Conservation (phyloP, 2,329 filamentous ascomycete species). For the Pseudocercospora vitis region DNA sequence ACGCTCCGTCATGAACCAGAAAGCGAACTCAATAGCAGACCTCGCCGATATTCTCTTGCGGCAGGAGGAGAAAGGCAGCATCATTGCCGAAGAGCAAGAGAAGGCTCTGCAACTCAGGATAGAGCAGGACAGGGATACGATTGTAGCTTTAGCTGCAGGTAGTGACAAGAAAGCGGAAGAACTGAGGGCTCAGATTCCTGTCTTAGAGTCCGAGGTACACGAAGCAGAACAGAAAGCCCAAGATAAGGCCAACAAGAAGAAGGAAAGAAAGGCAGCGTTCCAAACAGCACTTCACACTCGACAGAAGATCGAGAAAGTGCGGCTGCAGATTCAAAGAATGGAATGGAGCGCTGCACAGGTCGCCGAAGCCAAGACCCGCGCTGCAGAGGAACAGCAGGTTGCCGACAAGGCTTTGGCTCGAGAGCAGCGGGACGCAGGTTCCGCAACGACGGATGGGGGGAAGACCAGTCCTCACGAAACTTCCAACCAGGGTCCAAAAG, state of each 20-base stretch:
- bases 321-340: slow-evolving; percentile 22
- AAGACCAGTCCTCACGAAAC: background rate
- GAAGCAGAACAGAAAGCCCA: slow-evolving; percentile 7
- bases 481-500: background rate
- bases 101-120: slow-evolving; percentile 11
- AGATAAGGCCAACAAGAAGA: slow-evolving; percentile 10
- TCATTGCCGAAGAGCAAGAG: slow-evolving; percentile 29
- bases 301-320: background rate
- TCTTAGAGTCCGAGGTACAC: slow-evolving; percentile 10
- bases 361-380: slow-evolving; percentile 13
- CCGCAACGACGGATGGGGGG: background rate
- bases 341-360: slow-evolving; percentile 23
- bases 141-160: slow-evolving; percentile 23
- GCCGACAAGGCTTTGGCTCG: background rate
- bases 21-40: slow-evolving; percentile 63
- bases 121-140: slow-evolving; percentile 23
- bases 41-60: slow-evolving; percentile 56
- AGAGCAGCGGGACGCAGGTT: slow-evolving; percentile 7
- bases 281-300: slow-evolving; percentile 3
- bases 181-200: slow-evolving; percentile 21
- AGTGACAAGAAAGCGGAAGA: slow-evolving; percentile 21
- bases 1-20: slow-evolving; percentile 63
- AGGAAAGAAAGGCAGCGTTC: slow-evolving; percentile 9
- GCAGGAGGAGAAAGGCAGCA: slow-evolving; percentile 44
- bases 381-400: background rate